Evolutionary conservation across 306 rosid species (phyloP), one percentile per base, ranked within the genome.

Genomic region (Nissolia schottii): DNA sequence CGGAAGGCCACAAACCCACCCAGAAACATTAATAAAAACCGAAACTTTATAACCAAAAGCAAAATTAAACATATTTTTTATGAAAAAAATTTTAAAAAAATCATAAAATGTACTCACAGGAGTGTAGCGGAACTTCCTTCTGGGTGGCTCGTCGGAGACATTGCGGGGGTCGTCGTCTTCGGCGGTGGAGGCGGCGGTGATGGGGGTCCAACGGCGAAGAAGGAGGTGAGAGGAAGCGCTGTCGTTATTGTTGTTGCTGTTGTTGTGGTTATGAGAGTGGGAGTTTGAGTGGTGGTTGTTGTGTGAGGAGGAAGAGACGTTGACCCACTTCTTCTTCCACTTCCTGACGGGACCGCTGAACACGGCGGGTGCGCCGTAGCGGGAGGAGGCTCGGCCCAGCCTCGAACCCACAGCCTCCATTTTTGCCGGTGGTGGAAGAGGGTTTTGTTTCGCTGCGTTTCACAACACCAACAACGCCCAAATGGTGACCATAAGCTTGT

Each of bases 291-390:
- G 18, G 71, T 82, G 70, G 35, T 59, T 60, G 50, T 24, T 67
- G 19, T 82, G 77, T 70, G 78, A 80, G 70, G 96, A 79, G 3
- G 88, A 75, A 1, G 96, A 69, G 28, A 88, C 97, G 61, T 87
- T 86, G 41, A 91, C 97, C 99, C 99, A 95, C 71, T 80, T 88
- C 90, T 95, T 95, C 93, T 87, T 86, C 99, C 99, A 94, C 81
- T 86, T 91, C 62, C 99, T 60, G 10, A 95, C 99, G 1, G 97
- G 96, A 63, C 99, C 99, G 27, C 78, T 91, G 89, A 95, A 95
- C 5, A 91, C 99, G 9, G 96, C 28, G 2, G 99, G 73, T 62
- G 94, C 76, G 68, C 97, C 97, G 86, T 95, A 95, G 13, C 99
- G 89, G 22, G 99, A 91, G 15, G 99, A 89, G 0, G 90, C 96